These are phyloP conservation scores for Cordyceps pruinosa DNA, from an alignment of 2,329 filamentous ascomycete species.

Conservation along the genomic window DNA sequence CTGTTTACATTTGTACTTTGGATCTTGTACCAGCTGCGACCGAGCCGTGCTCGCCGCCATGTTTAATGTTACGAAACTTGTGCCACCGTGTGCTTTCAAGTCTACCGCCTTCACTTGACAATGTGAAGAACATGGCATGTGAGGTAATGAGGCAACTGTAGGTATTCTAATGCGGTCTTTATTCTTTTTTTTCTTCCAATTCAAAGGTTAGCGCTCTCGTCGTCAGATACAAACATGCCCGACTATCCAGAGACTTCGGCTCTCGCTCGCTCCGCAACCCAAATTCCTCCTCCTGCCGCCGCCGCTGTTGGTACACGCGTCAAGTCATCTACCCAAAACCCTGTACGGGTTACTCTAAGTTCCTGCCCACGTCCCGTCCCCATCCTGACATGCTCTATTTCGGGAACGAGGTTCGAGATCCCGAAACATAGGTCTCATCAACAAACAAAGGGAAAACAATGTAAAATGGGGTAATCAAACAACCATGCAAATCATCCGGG, in stretches of 20 bases:
- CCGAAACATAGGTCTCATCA: background rate
- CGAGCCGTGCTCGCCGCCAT: background rate
- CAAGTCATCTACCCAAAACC: constrained; percentile 11
- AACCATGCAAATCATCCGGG: constrained; percentile 7
- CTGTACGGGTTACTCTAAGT: background rate
- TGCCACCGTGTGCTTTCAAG: background rate
- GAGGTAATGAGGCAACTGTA: background rate
- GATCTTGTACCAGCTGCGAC: background rate
- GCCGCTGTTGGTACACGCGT: constrained; percentile 11
- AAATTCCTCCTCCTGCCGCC: constrained; percentile 1
- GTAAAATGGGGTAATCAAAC: constrained; percentile 11
- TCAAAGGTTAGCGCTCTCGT: constrained; percentile 3
- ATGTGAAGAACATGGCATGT: background rate
- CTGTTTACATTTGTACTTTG: background rate
- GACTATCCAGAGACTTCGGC: background rate
- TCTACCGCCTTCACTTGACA: background rate
- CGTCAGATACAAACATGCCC: background rate
- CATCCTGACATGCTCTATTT: background rate
- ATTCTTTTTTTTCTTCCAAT: constrained; percentile 1
- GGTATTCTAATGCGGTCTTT: constrained; percentile 11
- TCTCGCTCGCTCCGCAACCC: background rate
- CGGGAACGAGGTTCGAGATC: background rate
- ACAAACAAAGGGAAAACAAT: constrained; percentile 8
- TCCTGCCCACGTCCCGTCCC: background rate
- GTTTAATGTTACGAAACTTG: background rate